phyloP scores from a whole-genome alignment of 169 alveolate genomes.

The Nephromyces sp. region DNA sequence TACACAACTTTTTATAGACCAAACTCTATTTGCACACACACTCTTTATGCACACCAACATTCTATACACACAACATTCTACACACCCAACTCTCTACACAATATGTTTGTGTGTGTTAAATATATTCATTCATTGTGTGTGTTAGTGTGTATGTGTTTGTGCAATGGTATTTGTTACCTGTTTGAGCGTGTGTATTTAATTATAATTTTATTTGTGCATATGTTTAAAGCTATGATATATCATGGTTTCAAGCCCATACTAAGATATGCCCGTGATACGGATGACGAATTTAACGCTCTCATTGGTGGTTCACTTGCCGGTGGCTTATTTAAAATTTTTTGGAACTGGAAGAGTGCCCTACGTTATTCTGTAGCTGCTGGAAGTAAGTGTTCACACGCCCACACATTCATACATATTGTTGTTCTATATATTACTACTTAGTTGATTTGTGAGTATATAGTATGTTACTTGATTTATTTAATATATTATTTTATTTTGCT shows the following conservation, averaged over 20 bases:
- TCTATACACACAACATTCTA: too few species aligned
- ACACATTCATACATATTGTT: too few species aligned
- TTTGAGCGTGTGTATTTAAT: not conserved
- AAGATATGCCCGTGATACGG: conserved; percentile 40
- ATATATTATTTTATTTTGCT: too few species aligned
- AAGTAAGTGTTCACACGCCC: conserved; percentile 7
- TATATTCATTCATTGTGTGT: not conserved
- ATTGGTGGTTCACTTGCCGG: conserved; percentile 68
- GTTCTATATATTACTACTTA: too few species aligned
- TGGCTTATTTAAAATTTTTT: conserved; percentile 59
- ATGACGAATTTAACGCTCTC: conserved; percentile 53
- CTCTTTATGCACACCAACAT: too few species aligned
- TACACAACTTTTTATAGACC: too few species aligned
- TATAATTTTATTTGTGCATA: too few species aligned
- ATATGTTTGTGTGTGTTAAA: not conserved
- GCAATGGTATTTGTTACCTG: not conserved
- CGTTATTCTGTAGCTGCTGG: conserved; percentile 47
- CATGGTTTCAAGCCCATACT: conserved; percentile 55
- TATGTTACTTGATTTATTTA: too few species aligned
- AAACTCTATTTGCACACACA: too few species aligned
- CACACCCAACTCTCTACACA: too few species aligned
- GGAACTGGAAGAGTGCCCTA: conserved; percentile 41
- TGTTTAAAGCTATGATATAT: conserved; percentile 49
- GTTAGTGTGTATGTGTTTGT: not conserved
- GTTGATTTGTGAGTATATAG: too few species aligned